phyloP scores from a whole-genome alignment of 306 rosid species.

The Pterocarpus santalinus region DNA sequence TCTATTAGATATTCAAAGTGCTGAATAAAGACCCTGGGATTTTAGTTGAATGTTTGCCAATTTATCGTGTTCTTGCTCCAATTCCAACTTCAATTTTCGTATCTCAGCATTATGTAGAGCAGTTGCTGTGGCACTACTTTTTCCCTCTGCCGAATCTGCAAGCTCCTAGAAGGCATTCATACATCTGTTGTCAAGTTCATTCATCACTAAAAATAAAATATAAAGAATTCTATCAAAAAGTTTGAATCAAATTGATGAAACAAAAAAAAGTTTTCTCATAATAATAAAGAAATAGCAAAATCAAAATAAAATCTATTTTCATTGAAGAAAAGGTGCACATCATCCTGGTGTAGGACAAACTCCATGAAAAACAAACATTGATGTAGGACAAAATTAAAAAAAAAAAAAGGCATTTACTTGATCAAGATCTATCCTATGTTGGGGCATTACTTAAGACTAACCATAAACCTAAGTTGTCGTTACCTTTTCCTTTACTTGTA shows the following conservation, averaged over 20 bases:
- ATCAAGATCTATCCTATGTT: not conserved
- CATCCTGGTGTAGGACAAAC: not conserved
- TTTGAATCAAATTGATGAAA: conserved; percentile 26
- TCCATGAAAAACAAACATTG: conserved; percentile 8
- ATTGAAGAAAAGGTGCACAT: conserved; percentile 1
- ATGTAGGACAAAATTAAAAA: not conserved
- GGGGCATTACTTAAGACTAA: conserved; percentile 17
- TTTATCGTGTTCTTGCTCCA: conserved; percentile 69
- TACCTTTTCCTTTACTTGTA: conserved; percentile 71
- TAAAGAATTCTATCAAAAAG: conserved; percentile 26
- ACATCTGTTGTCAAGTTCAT: conserved; percentile 97
- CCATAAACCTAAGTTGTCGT: conserved; percentile 54
- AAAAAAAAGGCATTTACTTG: not conserved
- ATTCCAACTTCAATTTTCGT: conserved; percentile 67
- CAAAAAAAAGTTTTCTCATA: conserved; percentile 11
- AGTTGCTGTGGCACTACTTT: conserved; percentile 55
- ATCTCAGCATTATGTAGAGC: conserved; percentile 61
- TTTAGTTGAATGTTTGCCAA: conserved; percentile 60
- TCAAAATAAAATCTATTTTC: not conserved
- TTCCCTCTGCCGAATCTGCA: conserved; percentile 76
- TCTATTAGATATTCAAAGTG: conserved; percentile 37
- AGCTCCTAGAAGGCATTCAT: conserved; percentile 99
- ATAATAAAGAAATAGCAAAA: conserved; percentile 6
- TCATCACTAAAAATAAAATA: conserved; percentile 71
- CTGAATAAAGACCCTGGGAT: conserved; percentile 62